Base-by-base conservation (phyloP, 2,329 filamentous ascomycete species). In the Pseudopithomyces maydicus region DNA sequence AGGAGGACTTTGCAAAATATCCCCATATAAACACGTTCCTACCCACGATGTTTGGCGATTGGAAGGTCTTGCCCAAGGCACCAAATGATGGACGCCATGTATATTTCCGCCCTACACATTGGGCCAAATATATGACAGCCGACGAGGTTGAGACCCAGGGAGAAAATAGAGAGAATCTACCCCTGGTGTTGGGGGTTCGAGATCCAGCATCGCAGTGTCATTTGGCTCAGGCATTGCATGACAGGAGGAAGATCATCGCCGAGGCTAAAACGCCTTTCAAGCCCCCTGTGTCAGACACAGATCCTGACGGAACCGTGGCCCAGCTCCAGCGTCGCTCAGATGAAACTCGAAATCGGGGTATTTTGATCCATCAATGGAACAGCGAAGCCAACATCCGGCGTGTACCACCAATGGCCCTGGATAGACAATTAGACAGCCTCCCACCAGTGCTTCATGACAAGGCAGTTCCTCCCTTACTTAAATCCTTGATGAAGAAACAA, bases 11-110 rank as follows among this genome's bases (percentile, higher is more conserved):
- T 10, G 49, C 55, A 19, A 49, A 48, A n/a, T 23, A 26, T 6
- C 45, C 33, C 10, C 14, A 20, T 2, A 23, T 32, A 36, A 32
- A 35, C 1, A 48, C 33, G 1, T 66, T 66, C 26, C 11, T 63
- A 2, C 43, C 56, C 4, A 66, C 63, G 6, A 58, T 64, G 19
- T 66, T 66, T 36, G 62, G 63, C 1, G 52, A 60, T 29, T 59
- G 61, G 58, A 63, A 64, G 6, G 52, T 63, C 12, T 36, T 64
- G 12, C 63, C 62, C 11, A 47, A 29, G 14, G 23, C 52, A 2
- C 45, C 54, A 10, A 22, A 39, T 6, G 39, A 53, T 6, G 33
- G 35, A 15, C 51, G 33, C 4, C 8, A 29, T 15, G 42, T 36
- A 6, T 52, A 60, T 32, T 19, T n/a, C 14, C 61, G 58, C 5